Percentiles rank a stretch among this genome's conserved stretches.
These are phyloP conservation scores for Talaromyces wortmannii DNA, from an alignment of 495 filamentous ascomycete species.

Conservation along the genomic window DNA sequence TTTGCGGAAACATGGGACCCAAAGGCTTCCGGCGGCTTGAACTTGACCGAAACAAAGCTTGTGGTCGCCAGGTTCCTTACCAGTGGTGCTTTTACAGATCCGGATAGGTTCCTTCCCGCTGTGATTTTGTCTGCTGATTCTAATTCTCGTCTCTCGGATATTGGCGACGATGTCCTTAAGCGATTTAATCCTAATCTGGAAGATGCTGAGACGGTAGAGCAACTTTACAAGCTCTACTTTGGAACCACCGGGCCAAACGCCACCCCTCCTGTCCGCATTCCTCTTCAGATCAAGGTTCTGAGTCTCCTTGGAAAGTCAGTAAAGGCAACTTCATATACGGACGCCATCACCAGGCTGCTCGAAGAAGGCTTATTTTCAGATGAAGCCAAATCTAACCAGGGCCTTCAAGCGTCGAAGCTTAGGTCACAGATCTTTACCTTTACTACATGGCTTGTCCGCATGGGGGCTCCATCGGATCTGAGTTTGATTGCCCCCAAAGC, in stretches of 20 bases:
- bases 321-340: slow-evolving; percentile 54
- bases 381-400: slow-evolving; percentile 41
- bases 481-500: slow-evolving; percentile 60
- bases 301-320: slow-evolving; percentile 70
- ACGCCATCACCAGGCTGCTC: slow-evolving; percentile 60
- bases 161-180: slow-evolving; percentile 82
- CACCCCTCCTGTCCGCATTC: slow-evolving; percentile 49
- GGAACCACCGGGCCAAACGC: slow-evolving; percentile 34
- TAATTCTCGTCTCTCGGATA: slow-evolving; percentile 71
- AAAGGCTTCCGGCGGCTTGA: slow-evolving; percentile 51
- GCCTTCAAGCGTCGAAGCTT: slow-evolving; percentile 66
- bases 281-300: slow-evolving; percentile 71
- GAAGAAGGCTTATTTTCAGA: slow-evolving; percentile 52
- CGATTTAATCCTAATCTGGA: slow-evolving; percentile 62
- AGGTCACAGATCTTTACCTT: slow-evolving; percentile 82
- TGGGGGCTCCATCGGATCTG: slow-evolving; percentile 53
- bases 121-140: slow-evolving; percentile 75
- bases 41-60: slow-evolving; percentile 58
- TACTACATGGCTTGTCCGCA: slow-evolving; percentile 79
- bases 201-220: slow-evolving; percentile 50
- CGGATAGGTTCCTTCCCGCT: slow-evolving; percentile 75
- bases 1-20: slow-evolving; percentile 64
- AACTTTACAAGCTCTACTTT: slow-evolving; percentile 66
- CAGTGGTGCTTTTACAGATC: slow-evolving; percentile 76
- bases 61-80: slow-evolving; percentile 63